Conservation (phyloP, 179 eudicot species). For the Beta lomatogona region DNA sequence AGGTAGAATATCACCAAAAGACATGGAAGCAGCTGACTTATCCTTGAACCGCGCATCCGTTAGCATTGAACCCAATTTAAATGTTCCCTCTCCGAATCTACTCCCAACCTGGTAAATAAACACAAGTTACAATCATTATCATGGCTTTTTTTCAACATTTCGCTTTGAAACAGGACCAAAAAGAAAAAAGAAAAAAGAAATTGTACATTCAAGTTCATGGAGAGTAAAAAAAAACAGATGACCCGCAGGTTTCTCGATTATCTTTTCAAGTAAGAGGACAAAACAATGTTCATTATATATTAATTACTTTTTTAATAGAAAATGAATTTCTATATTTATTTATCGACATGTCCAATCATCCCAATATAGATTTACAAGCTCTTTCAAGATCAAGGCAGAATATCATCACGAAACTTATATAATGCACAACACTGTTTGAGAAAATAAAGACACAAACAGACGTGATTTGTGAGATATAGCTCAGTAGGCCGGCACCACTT, state of each 20-base stretch:
- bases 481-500: no score
- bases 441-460: background rate
- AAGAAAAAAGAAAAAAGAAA: no score
- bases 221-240: no score
- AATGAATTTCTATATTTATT: no score
- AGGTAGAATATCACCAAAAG: constrained; percentile 88
- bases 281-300: no score
- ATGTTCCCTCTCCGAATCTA: constrained; percentile 91
- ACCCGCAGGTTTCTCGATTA: no score
- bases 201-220: no score
- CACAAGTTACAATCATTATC: constrained; percentile 15
- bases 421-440: background rate
- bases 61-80: constrained; percentile 85
- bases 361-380: background rate
- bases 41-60: constrained; percentile 81
- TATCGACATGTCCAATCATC: background rate
- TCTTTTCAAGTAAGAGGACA: no score
- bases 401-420: background rate
- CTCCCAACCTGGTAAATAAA: constrained; percentile 76
- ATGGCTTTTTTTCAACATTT: no score
- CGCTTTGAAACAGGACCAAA: no score
- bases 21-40: constrained; percentile 59
- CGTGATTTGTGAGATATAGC: background rate
- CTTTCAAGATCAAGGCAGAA: background rate
- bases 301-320: no score